These are phyloP conservation scores for Hymenoscyphus fraxineus DNA, from an alignment of 2,329 filamentous ascomycete genomes.

Conservation along the genomic window DNA sequence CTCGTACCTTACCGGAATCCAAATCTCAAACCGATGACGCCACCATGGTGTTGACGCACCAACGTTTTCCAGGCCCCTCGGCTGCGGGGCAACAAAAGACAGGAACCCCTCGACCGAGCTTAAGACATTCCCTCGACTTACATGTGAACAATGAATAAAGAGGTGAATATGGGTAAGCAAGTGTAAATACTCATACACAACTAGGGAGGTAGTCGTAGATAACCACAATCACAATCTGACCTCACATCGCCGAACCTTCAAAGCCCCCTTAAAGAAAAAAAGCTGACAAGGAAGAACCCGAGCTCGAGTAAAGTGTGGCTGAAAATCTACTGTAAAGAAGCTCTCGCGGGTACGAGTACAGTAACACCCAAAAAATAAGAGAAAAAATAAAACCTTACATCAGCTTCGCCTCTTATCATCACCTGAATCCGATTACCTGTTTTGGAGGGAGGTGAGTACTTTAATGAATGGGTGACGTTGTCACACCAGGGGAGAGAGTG, in stretches of 20 bases:
- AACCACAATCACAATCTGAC: background rate
- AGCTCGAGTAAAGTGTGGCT: background rate
- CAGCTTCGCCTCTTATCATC: background rate
- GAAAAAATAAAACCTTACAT: background rate
- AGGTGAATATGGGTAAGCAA: background rate
- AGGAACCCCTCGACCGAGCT: background rate
- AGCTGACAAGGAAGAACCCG: background rate
- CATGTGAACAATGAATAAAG: background rate
- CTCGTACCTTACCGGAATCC: no score
- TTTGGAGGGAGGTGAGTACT: background rate
- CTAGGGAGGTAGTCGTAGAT: background rate
- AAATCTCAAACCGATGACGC: background rate
- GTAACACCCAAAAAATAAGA: no score
- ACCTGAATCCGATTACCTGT: background rate
- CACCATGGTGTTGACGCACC: background rate
- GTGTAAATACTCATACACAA: background rate
- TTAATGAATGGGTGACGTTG: background rate
- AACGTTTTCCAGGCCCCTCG: background rate
- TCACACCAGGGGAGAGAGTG: background rate
- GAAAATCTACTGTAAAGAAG: background rate
- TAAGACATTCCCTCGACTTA: background rate
- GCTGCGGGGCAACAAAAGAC: constrained; percentile 1
- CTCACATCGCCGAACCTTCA: background rate
- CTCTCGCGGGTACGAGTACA: no score
- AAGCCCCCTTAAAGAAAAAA: background rate